phyloP scores from a whole-genome alignment of 805 yeast species.

The Candida xiaguanensis region DNA sequence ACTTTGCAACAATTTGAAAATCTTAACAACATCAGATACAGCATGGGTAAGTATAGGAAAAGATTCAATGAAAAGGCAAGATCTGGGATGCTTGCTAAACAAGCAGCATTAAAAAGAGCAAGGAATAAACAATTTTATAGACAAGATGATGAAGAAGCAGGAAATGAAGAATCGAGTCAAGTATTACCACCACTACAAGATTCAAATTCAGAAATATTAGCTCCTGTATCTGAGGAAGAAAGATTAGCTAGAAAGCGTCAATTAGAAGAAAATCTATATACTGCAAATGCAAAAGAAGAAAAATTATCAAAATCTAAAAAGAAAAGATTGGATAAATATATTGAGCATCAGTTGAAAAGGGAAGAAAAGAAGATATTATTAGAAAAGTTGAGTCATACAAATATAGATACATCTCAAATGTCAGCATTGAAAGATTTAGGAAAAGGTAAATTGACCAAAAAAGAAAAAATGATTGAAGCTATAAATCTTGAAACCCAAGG shows the following conservation, averaged over 20 bases:
- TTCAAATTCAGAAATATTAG: conserved; percentile 57
- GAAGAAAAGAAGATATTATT: conserved; percentile 81
- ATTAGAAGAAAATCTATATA: conserved; percentile 53
- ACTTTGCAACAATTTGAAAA: conserved; percentile 4
- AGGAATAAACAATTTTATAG: conserved; percentile 67
- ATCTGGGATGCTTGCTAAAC: conserved; percentile 77
- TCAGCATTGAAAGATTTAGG: conserved; percentile 79
- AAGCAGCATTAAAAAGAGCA: conserved; percentile 60
- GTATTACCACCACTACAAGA: conserved; percentile 27
- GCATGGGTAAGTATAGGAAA: conserved; percentile 81
- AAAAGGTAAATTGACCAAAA: conserved; percentile 62
- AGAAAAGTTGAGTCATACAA: conserved; percentile 64
- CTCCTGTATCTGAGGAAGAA: conserved; percentile 65
- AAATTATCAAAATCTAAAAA: conserved; percentile 69
- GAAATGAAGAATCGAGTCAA: conserved; percentile 9
- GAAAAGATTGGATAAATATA: conserved; percentile 84
- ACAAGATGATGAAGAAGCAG: conserved; percentile 41
- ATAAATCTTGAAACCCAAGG: conserved; percentile 70
- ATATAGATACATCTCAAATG: conserved; percentile 66
- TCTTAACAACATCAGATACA: too few relatives aligned
- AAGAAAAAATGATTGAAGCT: conserved; percentile 73
- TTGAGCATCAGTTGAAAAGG: conserved; percentile 82
- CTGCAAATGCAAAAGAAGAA: conserved; percentile 54
- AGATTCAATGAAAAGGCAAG: conserved; percentile 85
- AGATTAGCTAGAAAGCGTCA: conserved; percentile 61